Conservation (phyloP, 2,329 filamentous ascomycete species). For the Dactylellina sp. region DNA sequence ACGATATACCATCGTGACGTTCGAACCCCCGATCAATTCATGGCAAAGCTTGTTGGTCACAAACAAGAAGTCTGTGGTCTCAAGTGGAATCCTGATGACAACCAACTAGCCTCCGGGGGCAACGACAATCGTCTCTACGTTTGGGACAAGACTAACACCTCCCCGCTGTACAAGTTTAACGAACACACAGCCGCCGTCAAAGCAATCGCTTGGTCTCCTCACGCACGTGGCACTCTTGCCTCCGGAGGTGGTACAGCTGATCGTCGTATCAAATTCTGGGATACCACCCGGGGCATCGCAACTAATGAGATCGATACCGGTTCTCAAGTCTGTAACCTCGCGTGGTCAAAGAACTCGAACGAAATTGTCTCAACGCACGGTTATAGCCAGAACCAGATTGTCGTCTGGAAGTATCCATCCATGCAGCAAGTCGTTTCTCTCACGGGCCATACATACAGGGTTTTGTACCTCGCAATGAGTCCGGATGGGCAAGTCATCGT, state of each 20-base stretch:
- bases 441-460: slow-evolving; percentile 95
- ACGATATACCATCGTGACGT: slow-evolving; percentile 96
- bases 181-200: slow-evolving; percentile 97
- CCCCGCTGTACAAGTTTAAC: slow-evolving; percentile 91
- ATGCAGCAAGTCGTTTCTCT: slow-evolving; percentile 97
- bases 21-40: slow-evolving; percentile 87
- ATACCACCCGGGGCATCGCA: slow-evolving; percentile 83
- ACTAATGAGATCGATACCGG: slow-evolving; percentile 94
- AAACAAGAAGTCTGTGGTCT: slow-evolving; percentile 98
- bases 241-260: slow-evolving; percentile 96
- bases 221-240: slow-evolving; percentile 92
- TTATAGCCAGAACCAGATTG: slow-evolving; percentile 97
- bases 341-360: slow-evolving; percentile 97
- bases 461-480: slow-evolving; percentile 96
- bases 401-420: slow-evolving; percentile 98
- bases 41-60: slow-evolving; percentile 87
- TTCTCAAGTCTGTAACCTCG: slow-evolving; percentile 97
- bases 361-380: slow-evolving; percentile 97
- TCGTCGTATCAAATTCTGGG: slow-evolving; percentile 96
- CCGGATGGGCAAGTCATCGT: slow-evolving; percentile 94
- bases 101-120: slow-evolving; percentile 91
- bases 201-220: slow-evolving; percentile 96
- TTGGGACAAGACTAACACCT: slow-evolving; percentile 95
- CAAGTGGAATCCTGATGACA: slow-evolving; percentile 96
- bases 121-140: slow-evolving; percentile 99